These are phyloP conservation scores for Kingdonia uniflora DNA, from an alignment of 164 flowering plant genomes.

Conservation along the genomic window DNA sequence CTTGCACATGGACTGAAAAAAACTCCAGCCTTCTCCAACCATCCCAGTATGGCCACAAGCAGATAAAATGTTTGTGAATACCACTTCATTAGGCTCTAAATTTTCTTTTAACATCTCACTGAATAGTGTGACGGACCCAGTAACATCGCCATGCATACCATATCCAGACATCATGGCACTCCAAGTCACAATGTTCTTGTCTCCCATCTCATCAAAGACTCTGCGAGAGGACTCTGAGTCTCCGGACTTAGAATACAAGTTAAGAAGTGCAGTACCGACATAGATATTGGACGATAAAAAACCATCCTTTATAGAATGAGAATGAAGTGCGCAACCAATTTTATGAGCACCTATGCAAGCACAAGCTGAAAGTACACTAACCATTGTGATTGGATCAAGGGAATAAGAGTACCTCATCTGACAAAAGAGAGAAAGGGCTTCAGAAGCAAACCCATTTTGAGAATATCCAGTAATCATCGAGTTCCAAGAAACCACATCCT, in stretches of 20 bases:
- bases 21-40: background rate
- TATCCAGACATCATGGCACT: background rate
- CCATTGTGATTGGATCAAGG: background rate
- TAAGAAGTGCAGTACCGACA: background rate
- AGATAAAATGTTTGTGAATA: background rate
- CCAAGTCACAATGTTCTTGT: background rate
- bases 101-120: background rate
- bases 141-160: background rate
- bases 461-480: background rate
- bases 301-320: background rate
- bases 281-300: background rate
- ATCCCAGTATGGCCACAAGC: background rate
- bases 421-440: background rate
- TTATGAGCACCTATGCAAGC: background rate
- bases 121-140: background rate
- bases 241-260: background rate
- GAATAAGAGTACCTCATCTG: background rate
- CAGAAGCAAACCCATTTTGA: background rate
- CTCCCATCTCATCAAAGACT: background rate
- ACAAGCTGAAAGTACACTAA: background rate
- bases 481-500: slow-evolving; percentile 1
- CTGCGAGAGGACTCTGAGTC: background rate
- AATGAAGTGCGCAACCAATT: background rate
- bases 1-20: background rate
- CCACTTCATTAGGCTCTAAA: background rate